Conservation (phyloP, 139 green algal genomes). For the Mesotaenium endlicherianum region DNA sequence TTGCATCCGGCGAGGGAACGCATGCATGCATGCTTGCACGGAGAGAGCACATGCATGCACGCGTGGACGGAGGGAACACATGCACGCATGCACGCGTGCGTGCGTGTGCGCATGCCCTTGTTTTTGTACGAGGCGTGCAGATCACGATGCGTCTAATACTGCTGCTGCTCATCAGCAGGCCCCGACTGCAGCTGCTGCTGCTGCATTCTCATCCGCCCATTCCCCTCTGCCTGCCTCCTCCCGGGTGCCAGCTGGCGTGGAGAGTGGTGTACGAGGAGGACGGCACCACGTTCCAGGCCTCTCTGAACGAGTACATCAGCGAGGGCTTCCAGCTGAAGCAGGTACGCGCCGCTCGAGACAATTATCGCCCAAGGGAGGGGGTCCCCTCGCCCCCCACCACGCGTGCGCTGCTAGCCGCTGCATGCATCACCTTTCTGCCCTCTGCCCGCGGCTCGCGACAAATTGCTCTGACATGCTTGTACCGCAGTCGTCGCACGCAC, state of each 20-base stretch:
- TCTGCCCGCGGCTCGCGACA: too few relatives aligned
- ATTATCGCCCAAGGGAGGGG: too few relatives aligned
- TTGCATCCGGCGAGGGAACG: not conserved
- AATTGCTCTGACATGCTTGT: too few relatives aligned
- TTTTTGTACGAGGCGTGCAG: not conserved
- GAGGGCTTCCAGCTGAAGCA: not conserved
- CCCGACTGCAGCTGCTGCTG: not conserved
- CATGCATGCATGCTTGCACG: too few relatives aligned
- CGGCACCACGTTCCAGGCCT: not conserved
- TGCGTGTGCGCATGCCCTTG: not conserved
- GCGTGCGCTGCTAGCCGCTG: too few relatives aligned
- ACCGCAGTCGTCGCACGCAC: too few relatives aligned
- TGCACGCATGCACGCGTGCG: not conserved
- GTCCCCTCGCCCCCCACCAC: too few relatives aligned
- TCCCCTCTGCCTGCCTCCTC: not conserved
- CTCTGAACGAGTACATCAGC: conserved; percentile 7
- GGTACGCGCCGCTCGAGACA: too few relatives aligned
- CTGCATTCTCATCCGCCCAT: not conserved
- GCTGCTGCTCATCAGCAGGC: not conserved
- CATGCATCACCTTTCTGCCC: too few relatives aligned
- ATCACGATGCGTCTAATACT: not conserved
- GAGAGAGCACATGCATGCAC: too few relatives aligned
- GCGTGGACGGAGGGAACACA: not conserved
- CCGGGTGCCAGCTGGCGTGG: not conserved
- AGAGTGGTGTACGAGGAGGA: not conserved